Evolutionary conservation across 805 yeast genomes (phyloP).

Genomic region (Pichia scutulata): DNA sequence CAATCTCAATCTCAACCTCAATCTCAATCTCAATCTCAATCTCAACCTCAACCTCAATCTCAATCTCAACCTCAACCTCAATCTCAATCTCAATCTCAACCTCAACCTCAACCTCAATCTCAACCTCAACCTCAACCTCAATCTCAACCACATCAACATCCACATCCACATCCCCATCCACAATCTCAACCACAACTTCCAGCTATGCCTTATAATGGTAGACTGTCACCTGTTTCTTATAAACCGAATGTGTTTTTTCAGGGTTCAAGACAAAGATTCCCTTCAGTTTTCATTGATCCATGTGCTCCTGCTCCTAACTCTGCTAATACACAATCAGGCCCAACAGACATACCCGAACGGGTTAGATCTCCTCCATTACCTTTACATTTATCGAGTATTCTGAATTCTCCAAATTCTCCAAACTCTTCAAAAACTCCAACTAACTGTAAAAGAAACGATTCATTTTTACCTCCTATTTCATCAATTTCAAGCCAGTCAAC

Average conservation of each 20-base stretch:
- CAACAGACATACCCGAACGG: not conserved
- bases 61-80: too few relatives aligned
- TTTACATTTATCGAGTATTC: not conserved
- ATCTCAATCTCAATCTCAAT: constrained; percentile 7
- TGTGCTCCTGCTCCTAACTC: constrained; percentile 34
- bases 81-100: constrained; percentile 1
- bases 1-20: constrained; percentile 1
- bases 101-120: not conserved
- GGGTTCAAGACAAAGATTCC: constrained; percentile 34
- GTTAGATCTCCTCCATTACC: constrained; percentile 4
- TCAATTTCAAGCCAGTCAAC: constrained; percentile 13
- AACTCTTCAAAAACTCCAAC: too few relatives aligned
- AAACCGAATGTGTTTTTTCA: constrained; percentile 21
- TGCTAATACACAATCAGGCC: not conserved
- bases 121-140: constrained; percentile 6
- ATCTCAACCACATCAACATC: constrained; percentile 3
- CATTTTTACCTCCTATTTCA: constrained; percentile 5
- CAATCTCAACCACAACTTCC: constrained; percentile 1
- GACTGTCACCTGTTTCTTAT: constrained; percentile 13
- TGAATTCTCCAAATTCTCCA: not conserved
- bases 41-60: too few relatives aligned
- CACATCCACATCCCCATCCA: constrained; percentile 7
- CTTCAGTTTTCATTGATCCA: constrained; percentile 44
- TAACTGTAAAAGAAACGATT: not conserved
- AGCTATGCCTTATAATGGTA: constrained; percentile 10